Evolutionary conservation across 1,139 yeast genomes (phyloP).

Genomic region (Sugiyamaella neomexicana): DNA sequence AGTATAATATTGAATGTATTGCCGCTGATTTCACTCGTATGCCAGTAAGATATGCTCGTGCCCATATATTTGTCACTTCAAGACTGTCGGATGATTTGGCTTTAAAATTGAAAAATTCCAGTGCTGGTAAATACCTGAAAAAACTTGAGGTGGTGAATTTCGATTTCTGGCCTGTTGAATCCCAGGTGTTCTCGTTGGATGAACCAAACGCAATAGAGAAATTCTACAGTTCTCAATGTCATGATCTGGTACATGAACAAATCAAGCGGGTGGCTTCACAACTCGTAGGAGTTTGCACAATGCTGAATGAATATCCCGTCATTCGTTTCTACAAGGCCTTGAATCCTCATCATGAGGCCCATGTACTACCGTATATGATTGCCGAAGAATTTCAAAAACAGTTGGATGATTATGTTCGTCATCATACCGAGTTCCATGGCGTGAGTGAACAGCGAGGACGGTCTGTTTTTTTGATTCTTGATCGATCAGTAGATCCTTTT

Average conservation of each 20-base stretch:
- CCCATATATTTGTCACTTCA: slow-evolving; percentile 59
- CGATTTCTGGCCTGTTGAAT: slow-evolving; percentile 51
- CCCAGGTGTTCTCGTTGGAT: slow-evolving; percentile 48
- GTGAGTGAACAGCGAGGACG: slow-evolving; percentile 53
- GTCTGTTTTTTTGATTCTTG: slow-evolving; percentile 72
- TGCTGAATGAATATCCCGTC: slow-evolving; percentile 86
- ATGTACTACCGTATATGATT: slow-evolving; percentile 66
- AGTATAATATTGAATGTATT: slow-evolving; percentile 57
- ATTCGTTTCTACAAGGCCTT: slow-evolving; percentile 59
- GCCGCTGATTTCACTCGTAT: slow-evolving; percentile 55
- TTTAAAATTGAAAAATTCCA: slow-evolving; percentile 32
- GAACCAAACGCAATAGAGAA: slow-evolving; percentile 60
- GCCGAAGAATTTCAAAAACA: slow-evolving; percentile 72
- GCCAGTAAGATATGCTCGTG: slow-evolving; percentile 58
- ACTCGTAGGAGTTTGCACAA: slow-evolving; percentile 68
- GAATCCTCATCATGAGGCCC: slow-evolving; percentile 43
- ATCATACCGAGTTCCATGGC: slow-evolving; percentile 58
- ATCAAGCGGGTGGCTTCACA: slow-evolving; percentile 59
- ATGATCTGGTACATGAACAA: slow-evolving; percentile 59
- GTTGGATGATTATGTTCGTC: slow-evolving; percentile 73
- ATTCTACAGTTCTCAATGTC: slow-evolving; percentile 68
- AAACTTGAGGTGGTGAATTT: slow-evolving; percentile 37
- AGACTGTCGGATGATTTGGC: slow-evolving; percentile 41
- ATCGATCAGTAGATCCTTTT: slow-evolving; percentile 77
- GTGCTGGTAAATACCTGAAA: slow-evolving; percentile 30